Evolutionary conservation across 352 stramenopile genomes (phyloP).

Genomic region (Globisporangium apiculatum): DNA sequence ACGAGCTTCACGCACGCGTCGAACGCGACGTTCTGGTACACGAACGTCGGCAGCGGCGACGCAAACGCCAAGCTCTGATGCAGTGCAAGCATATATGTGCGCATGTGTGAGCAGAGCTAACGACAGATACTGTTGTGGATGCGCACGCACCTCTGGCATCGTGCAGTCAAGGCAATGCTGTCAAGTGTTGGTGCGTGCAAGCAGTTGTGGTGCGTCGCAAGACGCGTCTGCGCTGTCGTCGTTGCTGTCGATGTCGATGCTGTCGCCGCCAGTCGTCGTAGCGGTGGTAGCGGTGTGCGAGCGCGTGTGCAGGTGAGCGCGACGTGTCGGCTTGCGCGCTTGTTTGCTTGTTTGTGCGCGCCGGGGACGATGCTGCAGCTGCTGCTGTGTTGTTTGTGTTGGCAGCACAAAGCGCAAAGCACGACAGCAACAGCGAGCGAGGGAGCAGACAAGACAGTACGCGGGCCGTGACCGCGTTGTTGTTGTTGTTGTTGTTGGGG

Average conservation of each 20-base stretch:
- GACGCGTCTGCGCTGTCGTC: too few relatives aligned
- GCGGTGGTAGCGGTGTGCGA: neutral
- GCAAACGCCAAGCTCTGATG: conserved; percentile 52
- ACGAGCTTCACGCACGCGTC: conserved; percentile 52
- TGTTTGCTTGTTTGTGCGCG: conserved; percentile 9
- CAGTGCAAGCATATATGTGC: neutral
- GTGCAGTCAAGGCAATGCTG: neutral
- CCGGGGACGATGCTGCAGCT: neutral
- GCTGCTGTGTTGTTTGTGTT: too few relatives aligned
- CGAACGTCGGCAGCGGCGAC: conserved; percentile 44
- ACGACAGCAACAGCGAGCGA: neutral
- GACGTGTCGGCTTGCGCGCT: conserved; percentile 2
- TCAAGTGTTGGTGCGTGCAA: too few relatives aligned
- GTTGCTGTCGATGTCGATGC: too few relatives aligned
- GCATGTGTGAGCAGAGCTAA: neutral
- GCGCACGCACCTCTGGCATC: conserved; percentile 31
- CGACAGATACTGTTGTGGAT: neutral
- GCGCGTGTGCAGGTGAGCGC: neutral
- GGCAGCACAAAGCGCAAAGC: too few relatives aligned
- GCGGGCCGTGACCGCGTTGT: too few relatives aligned
- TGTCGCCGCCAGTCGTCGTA: too few relatives aligned
- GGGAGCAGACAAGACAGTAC: neutral
- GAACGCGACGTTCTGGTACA: conserved; percentile 59
- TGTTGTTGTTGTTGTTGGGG: neutral
- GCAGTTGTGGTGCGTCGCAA: too few relatives aligned